Conservation (phyloP, 176 grass and related monocot genomes). For the Musa schizocarpa region DNA sequence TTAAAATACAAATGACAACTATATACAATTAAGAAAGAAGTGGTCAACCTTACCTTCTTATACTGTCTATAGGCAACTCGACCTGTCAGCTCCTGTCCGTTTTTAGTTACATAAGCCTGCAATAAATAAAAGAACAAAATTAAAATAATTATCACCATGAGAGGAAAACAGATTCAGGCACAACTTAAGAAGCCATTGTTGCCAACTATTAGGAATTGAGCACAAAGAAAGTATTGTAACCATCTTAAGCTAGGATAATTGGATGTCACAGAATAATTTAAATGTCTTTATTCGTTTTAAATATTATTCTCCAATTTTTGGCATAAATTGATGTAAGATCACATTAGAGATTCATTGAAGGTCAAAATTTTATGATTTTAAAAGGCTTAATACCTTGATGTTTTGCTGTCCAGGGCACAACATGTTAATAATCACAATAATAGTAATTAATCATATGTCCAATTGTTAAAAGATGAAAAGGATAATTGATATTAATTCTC, state of each 20-base stretch:
- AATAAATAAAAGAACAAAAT: constrained; percentile 10
- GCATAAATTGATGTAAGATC: neutral
- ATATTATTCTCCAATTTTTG: neutral
- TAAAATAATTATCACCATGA: constrained; percentile 36
- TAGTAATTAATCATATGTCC: too few relatives aligned
- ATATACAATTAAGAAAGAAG: neutral
- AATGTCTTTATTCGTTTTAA: neutral
- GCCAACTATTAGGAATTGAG: neutral
- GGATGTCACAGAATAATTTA: neutral
- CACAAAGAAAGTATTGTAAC: neutral
- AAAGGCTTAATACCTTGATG: too few relatives aligned
- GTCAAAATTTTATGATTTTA: too few relatives aligned
- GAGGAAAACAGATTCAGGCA: neutral
- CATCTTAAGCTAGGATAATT: neutral
- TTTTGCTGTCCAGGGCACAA: too few relatives aligned
- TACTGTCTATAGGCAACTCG: constrained; percentile 61
- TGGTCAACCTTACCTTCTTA: constrained; percentile 30
- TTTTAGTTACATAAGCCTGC: constrained; percentile 78
- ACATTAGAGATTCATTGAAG: neutral
- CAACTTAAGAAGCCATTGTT: neutral
- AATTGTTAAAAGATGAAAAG: too few relatives aligned
- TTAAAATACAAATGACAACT: constrained; percentile 1
- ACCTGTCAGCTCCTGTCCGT: constrained; percentile 65
- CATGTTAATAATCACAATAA: too few relatives aligned
- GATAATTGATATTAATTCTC: too few relatives aligned